Evolutionary conservation across 2,329 filamentous ascomycete species (phyloP), one percentile per base, ranked within the genome.

Genomic region (Chrysoporthe puriensis): DNA sequence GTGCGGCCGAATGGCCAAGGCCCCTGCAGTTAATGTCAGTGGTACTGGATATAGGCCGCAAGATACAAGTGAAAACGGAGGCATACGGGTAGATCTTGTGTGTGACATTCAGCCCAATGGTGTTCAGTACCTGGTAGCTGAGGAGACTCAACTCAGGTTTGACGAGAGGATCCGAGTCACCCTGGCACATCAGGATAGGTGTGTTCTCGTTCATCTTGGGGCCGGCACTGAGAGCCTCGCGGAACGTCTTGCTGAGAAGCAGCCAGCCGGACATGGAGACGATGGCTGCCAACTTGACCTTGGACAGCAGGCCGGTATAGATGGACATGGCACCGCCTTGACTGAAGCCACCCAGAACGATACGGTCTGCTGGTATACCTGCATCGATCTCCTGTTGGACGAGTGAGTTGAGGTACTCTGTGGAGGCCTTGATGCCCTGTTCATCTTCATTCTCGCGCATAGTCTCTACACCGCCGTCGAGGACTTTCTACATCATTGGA

Each of bases 241-340:
- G 75, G 72, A 87, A 84, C 70, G 80, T 83, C 64, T 78, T 75
- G 67, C 79, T 80, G 42, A 97, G 82, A 26, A 93, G 84, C 72
- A 97, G 80, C 79, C 96, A 98, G 73, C 88, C 91, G 14, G 92
- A 96, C 70, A 98, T 80, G 8, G 90, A 93, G 70, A 97, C 90
- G 71, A 98, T 91, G 70, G 94, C 95, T n/a, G 89, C 95, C 18
- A 98, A 83, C 79, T 93, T 93, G 73, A 87, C 84, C 68, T 82
- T 80, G 72, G 83, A 86, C 4, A 94, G 97, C 54, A 97, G 80
- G 5, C 93, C 94, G 0, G 91, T 85, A 75, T 97, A 88, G 50
- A 98, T 79, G 26, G 93, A 88, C 84, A 97, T 93, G 66, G 94
- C 94, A 63, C 93, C 95, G 68, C 95, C 95, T 79, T 98, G 88